phyloP scores from a whole-genome alignment of 2,329 filamentous ascomycete species.

The Hypoxylon sp. region DNA sequence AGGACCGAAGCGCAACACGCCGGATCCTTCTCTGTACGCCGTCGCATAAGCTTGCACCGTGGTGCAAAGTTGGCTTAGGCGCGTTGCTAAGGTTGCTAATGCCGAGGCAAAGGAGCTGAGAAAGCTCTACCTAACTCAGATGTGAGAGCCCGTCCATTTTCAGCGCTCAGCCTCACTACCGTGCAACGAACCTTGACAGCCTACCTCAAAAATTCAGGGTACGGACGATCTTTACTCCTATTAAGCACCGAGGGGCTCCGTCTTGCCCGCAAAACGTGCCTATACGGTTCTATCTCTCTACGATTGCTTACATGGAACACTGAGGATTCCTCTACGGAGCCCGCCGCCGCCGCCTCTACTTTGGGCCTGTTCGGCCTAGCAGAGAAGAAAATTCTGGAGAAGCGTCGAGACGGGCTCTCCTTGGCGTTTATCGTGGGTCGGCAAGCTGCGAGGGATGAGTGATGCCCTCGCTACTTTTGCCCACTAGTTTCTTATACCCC shows the following conservation, averaged over 20 bases:
- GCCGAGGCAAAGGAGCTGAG: constrained; percentile 43
- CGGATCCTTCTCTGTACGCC: constrained; percentile 18
- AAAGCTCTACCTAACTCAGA: constrained; percentile 31
- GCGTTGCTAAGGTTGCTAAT: constrained; percentile 17
- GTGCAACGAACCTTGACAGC: constrained; percentile 39
- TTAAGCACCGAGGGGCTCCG: constrained; percentile 38
- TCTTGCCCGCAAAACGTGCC: constrained; percentile 26
- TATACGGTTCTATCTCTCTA: constrained; percentile 30
- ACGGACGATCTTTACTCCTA: constrained; percentile 42
- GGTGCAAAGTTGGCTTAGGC: constrained; percentile 18
- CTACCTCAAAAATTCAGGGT: constrained; percentile 34
- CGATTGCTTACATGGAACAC: constrained; percentile 15
- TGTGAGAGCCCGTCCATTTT: constrained; percentile 26
- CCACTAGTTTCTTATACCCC: constrained; percentile 18
- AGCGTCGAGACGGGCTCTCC: constrained; percentile 12
- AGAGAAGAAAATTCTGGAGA: constrained; percentile 17
- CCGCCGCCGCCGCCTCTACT: constrained; percentile 13
- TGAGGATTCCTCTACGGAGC: constrained; percentile 21
- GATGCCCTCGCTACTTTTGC: constrained; percentile 15
- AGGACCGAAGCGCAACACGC: constrained; percentile 39
- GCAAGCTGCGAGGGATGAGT: constrained; percentile 8
- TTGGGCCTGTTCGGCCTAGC: constrained; percentile 2
- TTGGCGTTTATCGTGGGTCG: constrained; percentile 19
- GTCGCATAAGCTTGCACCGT: constrained; percentile 22
- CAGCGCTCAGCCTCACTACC: constrained; percentile 43